These are phyloP conservation scores for Daldinia caldariorum DNA, from an alignment of 495 filamentous ascomycete genomes.

Conservation along the genomic window DNA sequence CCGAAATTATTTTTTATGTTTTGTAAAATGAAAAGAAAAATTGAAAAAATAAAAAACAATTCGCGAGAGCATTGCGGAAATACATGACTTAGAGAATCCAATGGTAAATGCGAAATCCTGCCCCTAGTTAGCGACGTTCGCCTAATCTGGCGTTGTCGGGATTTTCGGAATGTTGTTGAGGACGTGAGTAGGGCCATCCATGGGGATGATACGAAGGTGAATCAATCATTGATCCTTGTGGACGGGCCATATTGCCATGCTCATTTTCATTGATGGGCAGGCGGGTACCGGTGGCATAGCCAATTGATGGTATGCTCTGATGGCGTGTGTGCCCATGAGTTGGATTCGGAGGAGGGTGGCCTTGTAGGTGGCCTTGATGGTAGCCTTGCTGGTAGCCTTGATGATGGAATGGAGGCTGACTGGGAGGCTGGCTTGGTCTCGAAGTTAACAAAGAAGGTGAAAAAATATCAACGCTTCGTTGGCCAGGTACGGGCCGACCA, in stretches of 20 bases:
- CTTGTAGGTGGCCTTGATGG: conserved; percentile 2
- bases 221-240: conserved; percentile 5
- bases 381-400: background rate
- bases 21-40: too few species aligned
- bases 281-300: conserved; percentile 8
- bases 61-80: too few species aligned
- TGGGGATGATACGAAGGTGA: conserved; percentile 19
- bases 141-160: too few species aligned
- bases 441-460: background rate
- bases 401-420: too few species aligned
- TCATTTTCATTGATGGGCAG: conserved; percentile 10
- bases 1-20: too few species aligned
- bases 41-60: too few species aligned
- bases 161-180: conserved; percentile 5
- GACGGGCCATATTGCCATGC: background rate
- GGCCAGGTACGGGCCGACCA: background rate
- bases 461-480: conserved; percentile 2
- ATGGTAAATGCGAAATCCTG: too few species aligned
- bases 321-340: conserved; percentile 48
- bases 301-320: conserved; percentile 49
- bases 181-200: conserved; percentile 20
- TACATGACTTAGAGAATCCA: too few species aligned
- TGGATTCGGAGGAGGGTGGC: conserved; percentile 10
- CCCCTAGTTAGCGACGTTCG: conserved; percentile 20
- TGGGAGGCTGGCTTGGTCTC: too few species aligned